phyloP scores from a whole-genome alignment of 345 rosid genomes.

The Acer yangbiense region DNA sequence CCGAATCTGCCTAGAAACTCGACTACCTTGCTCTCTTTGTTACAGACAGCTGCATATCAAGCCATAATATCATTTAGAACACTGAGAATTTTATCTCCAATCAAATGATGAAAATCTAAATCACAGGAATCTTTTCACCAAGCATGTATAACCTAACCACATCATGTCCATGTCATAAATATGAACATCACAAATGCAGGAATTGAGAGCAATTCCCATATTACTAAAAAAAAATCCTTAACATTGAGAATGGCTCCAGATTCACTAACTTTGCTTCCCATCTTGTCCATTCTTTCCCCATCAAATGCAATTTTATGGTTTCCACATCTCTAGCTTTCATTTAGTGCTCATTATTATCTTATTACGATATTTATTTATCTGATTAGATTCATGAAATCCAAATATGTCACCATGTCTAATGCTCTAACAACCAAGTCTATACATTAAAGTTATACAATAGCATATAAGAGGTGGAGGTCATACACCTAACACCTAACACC shows the following conservation, averaged over 20 bases:
- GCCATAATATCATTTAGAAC: constrained; percentile 9
- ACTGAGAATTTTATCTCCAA: neutral
- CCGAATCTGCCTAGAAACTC: constrained; percentile 69
- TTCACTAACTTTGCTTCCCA: neutral
- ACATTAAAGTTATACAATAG: neutral
- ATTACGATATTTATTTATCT: neutral
- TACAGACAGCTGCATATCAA: constrained; percentile 71
- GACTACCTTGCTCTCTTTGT: constrained; percentile 81
- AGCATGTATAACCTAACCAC: neutral
- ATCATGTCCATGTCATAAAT: neutral
- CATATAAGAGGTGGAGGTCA: neutral
- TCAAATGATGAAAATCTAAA: neutral
- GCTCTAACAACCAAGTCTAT: neutral
- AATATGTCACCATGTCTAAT: neutral
- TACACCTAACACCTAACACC: too few species aligned
- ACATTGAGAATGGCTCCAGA: neutral
- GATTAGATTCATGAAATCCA: neutral
- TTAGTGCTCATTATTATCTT: neutral
- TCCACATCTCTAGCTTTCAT: neutral
- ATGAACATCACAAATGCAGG: neutral
- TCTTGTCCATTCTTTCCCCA: neutral
- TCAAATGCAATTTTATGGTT: neutral
- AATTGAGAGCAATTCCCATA: neutral
- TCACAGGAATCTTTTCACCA: constrained; percentile 1
- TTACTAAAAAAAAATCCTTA: neutral